Evolutionary conservation across 805 yeast genomes (phyloP).

Genomic region (Starmerella gropengiesseri): DNA sequence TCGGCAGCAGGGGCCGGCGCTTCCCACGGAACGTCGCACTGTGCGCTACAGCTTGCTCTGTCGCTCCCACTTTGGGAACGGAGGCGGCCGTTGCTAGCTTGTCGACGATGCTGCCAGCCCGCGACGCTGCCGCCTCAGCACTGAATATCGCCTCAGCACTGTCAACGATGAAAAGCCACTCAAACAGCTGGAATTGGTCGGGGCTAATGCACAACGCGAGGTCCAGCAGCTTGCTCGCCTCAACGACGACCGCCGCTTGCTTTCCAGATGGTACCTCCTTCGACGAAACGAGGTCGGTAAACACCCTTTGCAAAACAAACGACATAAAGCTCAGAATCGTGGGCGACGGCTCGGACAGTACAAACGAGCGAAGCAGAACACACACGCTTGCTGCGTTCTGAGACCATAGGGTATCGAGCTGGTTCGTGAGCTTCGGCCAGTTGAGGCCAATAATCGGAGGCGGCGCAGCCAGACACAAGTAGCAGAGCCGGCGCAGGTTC

Average conservation of each 20-base stretch:
- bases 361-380: slow-evolving; percentile 51
- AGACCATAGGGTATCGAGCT: slow-evolving; percentile 29
- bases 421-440: slow-evolving; percentile 21
- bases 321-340: slow-evolving; percentile 34
- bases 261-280: slow-evolving; percentile 2
- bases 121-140: not conserved
- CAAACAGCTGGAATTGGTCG: slow-evolving; percentile 67
- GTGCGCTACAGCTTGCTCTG: slow-evolving; percentile 11
- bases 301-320: slow-evolving; percentile 47
- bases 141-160: slow-evolving; percentile 45
- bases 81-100: slow-evolving; percentile 29
- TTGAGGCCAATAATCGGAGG: slow-evolving; percentile 22
- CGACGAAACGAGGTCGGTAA: slow-evolving; percentile 33
- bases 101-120: slow-evolving; percentile 16
- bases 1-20: slow-evolving; percentile 25
- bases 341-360: slow-evolving; percentile 30
- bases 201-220: slow-evolving; percentile 51
- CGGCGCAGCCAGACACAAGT: slow-evolving; percentile 51
- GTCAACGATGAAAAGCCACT: slow-evolving; percentile 79
- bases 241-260: slow-evolving; percentile 17
- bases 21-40: slow-evolving; percentile 1
- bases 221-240: slow-evolving; percentile 69
- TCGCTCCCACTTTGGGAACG: slow-evolving; percentile 5
- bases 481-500: slow-evolving; percentile 53
- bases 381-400: slow-evolving; percentile 41